These are phyloP conservation scores for Pichia ethanolica DNA, from an alignment of 805 yeast genomes.

Conservation along the genomic window DNA sequence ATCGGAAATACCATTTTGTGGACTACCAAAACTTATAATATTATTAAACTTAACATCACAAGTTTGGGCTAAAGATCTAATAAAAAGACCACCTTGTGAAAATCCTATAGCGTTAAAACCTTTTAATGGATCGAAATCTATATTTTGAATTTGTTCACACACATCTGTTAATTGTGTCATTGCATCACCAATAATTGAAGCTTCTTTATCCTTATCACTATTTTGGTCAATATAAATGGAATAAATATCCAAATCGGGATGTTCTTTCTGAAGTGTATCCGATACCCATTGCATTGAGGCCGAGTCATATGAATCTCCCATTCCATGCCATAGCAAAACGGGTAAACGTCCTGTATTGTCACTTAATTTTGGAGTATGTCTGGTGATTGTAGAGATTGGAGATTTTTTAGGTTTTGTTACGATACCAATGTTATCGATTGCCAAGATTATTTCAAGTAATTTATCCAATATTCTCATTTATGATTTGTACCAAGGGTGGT, in stretches of 20 bases:
- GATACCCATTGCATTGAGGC: constrained; percentile 44
- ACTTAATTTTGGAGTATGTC: not conserved
- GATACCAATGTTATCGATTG: not conserved
- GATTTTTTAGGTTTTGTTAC: not conserved
- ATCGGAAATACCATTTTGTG: constrained; percentile 70
- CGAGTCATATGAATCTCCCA: constrained; percentile 69
- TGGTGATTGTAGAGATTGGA: not conserved
- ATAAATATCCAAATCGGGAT: constrained; percentile 48
- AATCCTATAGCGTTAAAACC: constrained; percentile 75
- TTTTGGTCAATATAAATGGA: constrained; percentile 46
- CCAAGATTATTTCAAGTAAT: not conserved
- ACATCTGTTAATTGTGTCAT: constrained; percentile 46
- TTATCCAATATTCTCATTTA: not conserved
- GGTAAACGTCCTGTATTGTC: constrained; percentile 12
- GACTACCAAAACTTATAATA: constrained; percentile 71
- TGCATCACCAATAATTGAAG: constrained; percentile 53
- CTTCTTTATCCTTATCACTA: constrained; percentile 44
- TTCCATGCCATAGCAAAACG: constrained; percentile 77
- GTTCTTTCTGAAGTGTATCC: constrained; percentile 32
- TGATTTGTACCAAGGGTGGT: no score
- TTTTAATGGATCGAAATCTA: constrained; percentile 23
- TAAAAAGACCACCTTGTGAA: constrained; percentile 78
- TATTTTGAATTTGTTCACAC: constrained; percentile 43
- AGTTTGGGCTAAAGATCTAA: constrained; percentile 57
- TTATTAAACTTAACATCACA: constrained; percentile 45